Evolutionary conservation across 495 filamentous ascomycete species (phyloP).

Genomic region (Chaetomium cochliodes): DNA sequence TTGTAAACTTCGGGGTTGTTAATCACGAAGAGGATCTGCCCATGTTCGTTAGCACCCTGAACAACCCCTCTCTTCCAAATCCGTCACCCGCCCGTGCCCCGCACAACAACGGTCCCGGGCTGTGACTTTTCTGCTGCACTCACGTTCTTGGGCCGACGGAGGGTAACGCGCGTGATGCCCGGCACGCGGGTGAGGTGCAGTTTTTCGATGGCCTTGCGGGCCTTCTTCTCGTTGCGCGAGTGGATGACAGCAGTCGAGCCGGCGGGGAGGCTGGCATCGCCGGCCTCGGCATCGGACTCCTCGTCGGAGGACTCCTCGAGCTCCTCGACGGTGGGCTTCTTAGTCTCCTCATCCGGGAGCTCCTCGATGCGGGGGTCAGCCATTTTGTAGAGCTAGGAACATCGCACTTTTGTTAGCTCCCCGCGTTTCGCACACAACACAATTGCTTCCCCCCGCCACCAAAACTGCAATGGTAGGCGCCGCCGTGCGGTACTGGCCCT

Average conservation of each 20-base stretch:
- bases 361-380: conserved; percentile 97
- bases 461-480: conserved; percentile 12
- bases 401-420: conserved; percentile 29
- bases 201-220: conserved; percentile 97
- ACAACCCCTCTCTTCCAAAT: neutral
- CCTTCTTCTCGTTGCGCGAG: conserved; percentile 99
- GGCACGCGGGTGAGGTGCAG: conserved; percentile 92
- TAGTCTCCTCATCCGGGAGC: conserved; percentile 84
- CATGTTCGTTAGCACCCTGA: conserved; percentile 30
- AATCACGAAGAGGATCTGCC: conserved; percentile 96
- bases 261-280: conserved; percentile 70
- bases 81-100: conserved; percentile 1
- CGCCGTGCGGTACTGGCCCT: neutral
- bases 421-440: conserved; percentile 29
- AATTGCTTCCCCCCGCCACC: conserved; percentile 13
- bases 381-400: conserved; percentile 56
- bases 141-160: conserved; percentile 98
- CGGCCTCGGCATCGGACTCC: conserved; percentile 68
- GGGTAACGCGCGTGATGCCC: conserved; percentile 96
- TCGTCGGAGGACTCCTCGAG: conserved; percentile 70
- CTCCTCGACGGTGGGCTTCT: conserved; percentile 76
- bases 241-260: conserved; percentile 87
- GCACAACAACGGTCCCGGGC: conserved; percentile 1
- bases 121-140: conserved; percentile 38
- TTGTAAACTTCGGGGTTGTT: conserved; percentile 99